Evolutionary conservation across 768 basidiomycete genomes (phyloP).

Genomic region (Mycena sanguinolenta): DNA sequence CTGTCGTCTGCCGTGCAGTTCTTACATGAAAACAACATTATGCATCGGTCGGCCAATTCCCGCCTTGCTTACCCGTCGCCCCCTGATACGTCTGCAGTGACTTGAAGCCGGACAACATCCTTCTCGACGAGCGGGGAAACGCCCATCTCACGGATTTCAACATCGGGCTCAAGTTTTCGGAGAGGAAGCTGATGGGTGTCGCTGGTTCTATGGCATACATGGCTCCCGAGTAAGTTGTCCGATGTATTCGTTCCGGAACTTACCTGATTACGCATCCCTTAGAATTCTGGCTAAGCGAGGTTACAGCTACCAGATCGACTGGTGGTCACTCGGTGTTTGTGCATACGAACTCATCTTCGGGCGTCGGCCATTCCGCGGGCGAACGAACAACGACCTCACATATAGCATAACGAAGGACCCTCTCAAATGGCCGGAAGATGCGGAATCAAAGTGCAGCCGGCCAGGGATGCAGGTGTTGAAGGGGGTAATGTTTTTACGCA

Average conservation of each 20-base stretch:
- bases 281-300: slow-evolving; percentile 92
- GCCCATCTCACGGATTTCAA: slow-evolving; percentile 99
- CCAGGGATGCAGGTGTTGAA: slow-evolving; percentile 84
- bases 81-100: slow-evolving; percentile 66
- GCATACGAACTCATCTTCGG: slow-evolving; percentile 94
- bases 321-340: slow-evolving; percentile 97
- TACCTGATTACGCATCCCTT: slow-evolving; percentile 13
- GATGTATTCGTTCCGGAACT: slow-evolving; percentile 17
- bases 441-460: slow-evolving; percentile 80
- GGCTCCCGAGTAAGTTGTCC: slow-evolving; percentile 78
- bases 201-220: slow-evolving; percentile 99
- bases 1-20: slow-evolving; percentile 89
- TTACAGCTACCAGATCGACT: slow-evolving; percentile 94
- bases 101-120: slow-evolving; percentile 97
- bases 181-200: slow-evolving; percentile 88
- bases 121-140: slow-evolving; percentile 95
- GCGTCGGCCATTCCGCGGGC: slow-evolving; percentile 91
- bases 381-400: slow-evolving; percentile 93
- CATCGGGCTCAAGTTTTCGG: slow-evolving; percentile 96
- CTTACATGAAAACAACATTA: slow-evolving; percentile 93
- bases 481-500: slow-evolving; percentile 62
- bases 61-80: slow-evolving; percentile 41
- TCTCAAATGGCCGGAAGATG: slow-evolving; percentile 92
- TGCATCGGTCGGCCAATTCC: slow-evolving; percentile 82
- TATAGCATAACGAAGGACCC: slow-evolving; percentile 92